Percentiles rank a stretch among this genome's conserved stretches.
Conservation (phyloP, 306 rosid genomes). For the Glycine soja region DNA sequence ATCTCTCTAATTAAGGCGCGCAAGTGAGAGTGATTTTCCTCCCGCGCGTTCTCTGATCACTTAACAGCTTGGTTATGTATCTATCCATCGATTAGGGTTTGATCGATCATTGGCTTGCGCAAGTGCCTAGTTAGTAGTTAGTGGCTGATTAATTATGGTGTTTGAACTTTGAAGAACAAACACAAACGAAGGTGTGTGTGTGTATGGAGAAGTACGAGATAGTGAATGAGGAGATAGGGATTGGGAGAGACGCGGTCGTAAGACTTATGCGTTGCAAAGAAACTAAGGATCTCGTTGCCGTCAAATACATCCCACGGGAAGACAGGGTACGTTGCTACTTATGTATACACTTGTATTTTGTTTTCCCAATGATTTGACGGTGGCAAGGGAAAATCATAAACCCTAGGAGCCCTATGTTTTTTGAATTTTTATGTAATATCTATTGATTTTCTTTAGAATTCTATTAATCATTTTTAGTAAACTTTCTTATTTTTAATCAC, state of each 20-base stretch:
- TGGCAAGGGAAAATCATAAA: constrained; percentile 69
- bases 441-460: no score
- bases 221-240: constrained; percentile 57
- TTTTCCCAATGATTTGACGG: constrained; percentile 8
- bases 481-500: no score
- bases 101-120: neutral
- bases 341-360: no score
- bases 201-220: constrained; percentile 68
- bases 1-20: neutral
- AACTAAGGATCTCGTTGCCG: constrained; percentile 65
- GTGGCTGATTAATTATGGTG: neutral
- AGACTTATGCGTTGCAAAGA: constrained; percentile 63
- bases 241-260: constrained; percentile 63
- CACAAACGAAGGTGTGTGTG: no score
- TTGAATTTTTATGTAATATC: no score
- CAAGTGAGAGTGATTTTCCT: neutral
- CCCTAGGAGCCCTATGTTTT: constrained; percentile 39
- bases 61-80: neutral
- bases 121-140: no score
- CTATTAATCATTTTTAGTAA: no score
- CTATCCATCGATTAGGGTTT: neutral
- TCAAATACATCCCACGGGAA: constrained; percentile 66
- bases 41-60: neutral
- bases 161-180: neutral
- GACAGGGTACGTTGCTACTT: no score